Conservation (phyloP, 495 filamentous ascomycete species). For the Neurospora cerealis region DNA sequence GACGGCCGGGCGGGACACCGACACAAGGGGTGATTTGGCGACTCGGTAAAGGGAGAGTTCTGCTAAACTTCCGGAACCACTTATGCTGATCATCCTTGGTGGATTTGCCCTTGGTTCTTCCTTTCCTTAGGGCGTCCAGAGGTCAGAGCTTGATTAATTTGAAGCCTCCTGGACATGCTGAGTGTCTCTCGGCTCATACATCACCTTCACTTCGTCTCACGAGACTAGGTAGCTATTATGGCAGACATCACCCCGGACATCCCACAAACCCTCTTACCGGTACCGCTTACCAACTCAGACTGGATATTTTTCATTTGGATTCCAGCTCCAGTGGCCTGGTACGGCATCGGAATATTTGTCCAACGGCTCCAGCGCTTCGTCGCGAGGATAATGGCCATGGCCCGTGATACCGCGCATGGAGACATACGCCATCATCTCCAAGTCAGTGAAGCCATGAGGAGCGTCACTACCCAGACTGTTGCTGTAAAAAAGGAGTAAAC, state of each 20-base stretch:
- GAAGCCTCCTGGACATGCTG: too few relatives aligned
- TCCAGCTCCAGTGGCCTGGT: too few relatives aligned
- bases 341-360: too few relatives aligned
- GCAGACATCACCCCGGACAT: too few relatives aligned
- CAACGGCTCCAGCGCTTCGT: not conserved
- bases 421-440: not conserved
- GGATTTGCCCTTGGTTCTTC: conserved; percentile 59
- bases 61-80: conserved; percentile 93
- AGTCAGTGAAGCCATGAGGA: not conserved
- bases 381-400: not conserved
- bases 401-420: not conserved
- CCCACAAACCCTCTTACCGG: too few relatives aligned
- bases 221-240: too few relatives aligned
- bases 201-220: not conserved
- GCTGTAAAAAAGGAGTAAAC: not conserved
- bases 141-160: too few relatives aligned
- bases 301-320: too few relatives aligned
- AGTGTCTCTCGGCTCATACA: not conserved
- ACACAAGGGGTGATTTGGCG: conserved; percentile 83
- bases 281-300: too few relatives aligned
- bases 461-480: not conserved
- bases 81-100: conserved; percentile 98
- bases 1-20: too few relatives aligned
- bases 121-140: too few relatives aligned
- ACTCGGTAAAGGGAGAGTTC: conserved; percentile 83